Base-by-base conservation (phyloP, 1,139 yeast genomes). In the Pneumocystis oryctolagi region DNA sequence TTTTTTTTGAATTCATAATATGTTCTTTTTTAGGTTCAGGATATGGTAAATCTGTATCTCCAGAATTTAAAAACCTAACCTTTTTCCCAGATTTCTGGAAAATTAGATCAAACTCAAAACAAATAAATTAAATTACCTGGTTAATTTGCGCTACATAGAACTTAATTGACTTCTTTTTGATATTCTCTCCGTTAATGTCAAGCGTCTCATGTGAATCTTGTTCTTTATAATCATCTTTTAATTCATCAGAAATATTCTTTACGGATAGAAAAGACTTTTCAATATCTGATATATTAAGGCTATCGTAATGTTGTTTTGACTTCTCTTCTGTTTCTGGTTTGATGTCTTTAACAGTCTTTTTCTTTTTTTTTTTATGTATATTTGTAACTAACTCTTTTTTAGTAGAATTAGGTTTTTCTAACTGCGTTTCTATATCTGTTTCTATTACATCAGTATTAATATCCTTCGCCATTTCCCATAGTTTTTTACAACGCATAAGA, bases 91-190 rank as follows among this genome's bases (percentile, higher is more conserved):
- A n/a, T 25, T 47, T 47, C 55, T 47, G 6, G 9, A 47, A 47
- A 47, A 39, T 25, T 16, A 37, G 16, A 47, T 25, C 20, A 18
- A 20, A 20, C 16, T 14, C 12, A 25, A 25, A 47, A 14, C 31
- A 47, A 18, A 40, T 40, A 40, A 40, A 47, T 25, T 6, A 47
- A 47, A 47, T 47, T 12, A 47, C 55, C 74, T 87, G 90, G 73
- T 89, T 97, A 74, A 92, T 90, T 76, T 90, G 92, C 66, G 97
- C 87, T 1, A 98, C 92, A 79, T 92, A 92, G 83, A 92, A 94
- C 69, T 97, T 84, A 70, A 92, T 82, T 0, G 95, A 82, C 73
- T 83, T 84, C 77, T 87, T 88, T 71, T 95, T 84, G 58, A 84
- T 82, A 64, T 80, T 81, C 73, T 92, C 89, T 63, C 90, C 98